phyloP scores from a whole-genome alignment of 208 protist genomes.

The Zelonia costaricensis region DNA sequence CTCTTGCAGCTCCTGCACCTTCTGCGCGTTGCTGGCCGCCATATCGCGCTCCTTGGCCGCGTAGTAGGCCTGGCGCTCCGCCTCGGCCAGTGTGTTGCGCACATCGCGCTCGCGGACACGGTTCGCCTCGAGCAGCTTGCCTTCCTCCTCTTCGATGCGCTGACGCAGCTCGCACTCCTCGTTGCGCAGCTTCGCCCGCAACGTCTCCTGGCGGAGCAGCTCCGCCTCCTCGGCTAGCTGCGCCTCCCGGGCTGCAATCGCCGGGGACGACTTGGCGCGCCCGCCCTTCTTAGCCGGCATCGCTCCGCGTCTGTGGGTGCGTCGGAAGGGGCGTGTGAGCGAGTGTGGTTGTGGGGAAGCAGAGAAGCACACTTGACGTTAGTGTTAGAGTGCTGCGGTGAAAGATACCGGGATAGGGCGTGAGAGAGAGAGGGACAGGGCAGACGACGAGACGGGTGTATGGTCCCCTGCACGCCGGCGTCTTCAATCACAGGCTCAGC shows the following conservation, averaged over 20 bases:
- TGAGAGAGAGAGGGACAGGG: too few species aligned
- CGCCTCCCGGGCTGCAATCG: constrained; percentile 32
- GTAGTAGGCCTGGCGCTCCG: constrained; percentile 40
- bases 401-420: too few species aligned
- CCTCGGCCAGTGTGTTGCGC: constrained; percentile 47
- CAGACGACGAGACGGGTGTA: too few species aligned
- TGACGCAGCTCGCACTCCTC: constrained; percentile 58
- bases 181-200: constrained; percentile 50
- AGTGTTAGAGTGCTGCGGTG: too few species aligned
- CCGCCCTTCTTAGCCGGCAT: constrained; percentile 53
- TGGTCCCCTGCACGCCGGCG: too few species aligned
- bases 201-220: constrained; percentile 43
- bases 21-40: constrained; percentile 20
- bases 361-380: background rate
- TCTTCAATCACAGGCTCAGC: too few species aligned
- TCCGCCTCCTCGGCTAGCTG: constrained; percentile 45
- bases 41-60: constrained; percentile 59
- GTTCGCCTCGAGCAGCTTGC: constrained; percentile 42
- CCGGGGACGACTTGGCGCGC: constrained; percentile 30
- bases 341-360: too few species aligned
- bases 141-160: constrained; percentile 68
- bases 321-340: too few species aligned
- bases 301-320: background rate
- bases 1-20: constrained; percentile 16
- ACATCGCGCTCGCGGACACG: constrained; percentile 51